Evolutionary conservation across 768 basidiomycete genomes (phyloP).

Genomic region (Suillus tomentosus): DNA sequence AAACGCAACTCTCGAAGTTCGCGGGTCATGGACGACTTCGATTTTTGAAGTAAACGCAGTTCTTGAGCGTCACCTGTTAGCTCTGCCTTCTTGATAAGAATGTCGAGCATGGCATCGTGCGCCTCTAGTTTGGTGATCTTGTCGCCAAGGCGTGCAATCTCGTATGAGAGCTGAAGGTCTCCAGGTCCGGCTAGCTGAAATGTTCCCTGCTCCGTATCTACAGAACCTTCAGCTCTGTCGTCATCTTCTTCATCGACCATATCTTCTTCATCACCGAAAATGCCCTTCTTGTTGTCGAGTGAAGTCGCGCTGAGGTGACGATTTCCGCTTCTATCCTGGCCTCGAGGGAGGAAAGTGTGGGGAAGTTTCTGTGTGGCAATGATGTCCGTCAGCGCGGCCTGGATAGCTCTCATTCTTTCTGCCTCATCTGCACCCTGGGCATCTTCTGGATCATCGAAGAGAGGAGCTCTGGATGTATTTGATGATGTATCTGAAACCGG

Average conservation of each 20-base stretch:
- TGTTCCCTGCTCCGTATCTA: constrained; percentile 45
- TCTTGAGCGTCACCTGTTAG: constrained; percentile 89
- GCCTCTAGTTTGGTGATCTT: constrained; percentile 76
- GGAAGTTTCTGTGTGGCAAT: constrained; percentile 78
- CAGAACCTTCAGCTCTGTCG: constrained; percentile 23
- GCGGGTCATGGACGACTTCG: constrained; percentile 76
- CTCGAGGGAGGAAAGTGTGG: constrained; percentile 20
- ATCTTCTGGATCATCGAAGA: constrained; percentile 83
- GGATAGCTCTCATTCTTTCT: constrained; percentile 92
- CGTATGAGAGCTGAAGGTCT: constrained; percentile 84
- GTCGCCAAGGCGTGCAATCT: constrained; percentile 76
- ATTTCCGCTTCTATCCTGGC: constrained; percentile 13
- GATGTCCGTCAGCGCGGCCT: constrained; percentile 94
- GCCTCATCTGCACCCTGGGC: constrained; percentile 60
- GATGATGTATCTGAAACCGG: constrained; percentile 54
- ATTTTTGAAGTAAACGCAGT: constrained; percentile 77
- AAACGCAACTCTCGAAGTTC: constrained; percentile 85
- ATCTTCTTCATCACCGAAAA: constrained; percentile 40
- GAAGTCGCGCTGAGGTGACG: constrained; percentile 15
- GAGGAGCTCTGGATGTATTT: constrained; percentile 64
- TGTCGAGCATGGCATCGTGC: constrained; percentile 84
- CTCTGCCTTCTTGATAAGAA: constrained; percentile 92
- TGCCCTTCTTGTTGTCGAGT: constrained; percentile 30
- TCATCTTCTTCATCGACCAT: constrained; percentile 51
- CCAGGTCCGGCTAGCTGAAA: constrained; percentile 86